These are phyloP conservation scores for Debaryomycetaceae sp. DNA, from an alignment of 1,139 yeast species.

Conservation along the genomic window DNA sequence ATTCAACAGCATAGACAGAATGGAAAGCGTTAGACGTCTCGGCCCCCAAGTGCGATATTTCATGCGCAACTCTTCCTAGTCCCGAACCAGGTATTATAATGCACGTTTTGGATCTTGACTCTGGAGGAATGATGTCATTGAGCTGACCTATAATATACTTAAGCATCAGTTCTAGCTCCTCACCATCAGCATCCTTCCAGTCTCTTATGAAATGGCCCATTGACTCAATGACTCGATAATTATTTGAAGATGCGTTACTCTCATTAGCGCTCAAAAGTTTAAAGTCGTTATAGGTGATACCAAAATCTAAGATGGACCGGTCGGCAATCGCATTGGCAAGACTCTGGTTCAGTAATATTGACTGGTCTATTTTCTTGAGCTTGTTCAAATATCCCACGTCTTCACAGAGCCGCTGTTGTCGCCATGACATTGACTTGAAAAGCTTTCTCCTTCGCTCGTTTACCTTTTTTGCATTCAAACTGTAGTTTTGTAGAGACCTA, in stretches of 20 bases:
- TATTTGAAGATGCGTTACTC: constrained; percentile 27
- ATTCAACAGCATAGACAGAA: constrained; percentile 67
- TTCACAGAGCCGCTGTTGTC: constrained; percentile 53
- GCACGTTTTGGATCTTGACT: constrained; percentile 32
- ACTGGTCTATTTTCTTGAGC: constrained; percentile 42
- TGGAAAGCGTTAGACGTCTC: constrained; percentile 16
- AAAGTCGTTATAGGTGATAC: constrained; percentile 34
- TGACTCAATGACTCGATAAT: constrained; percentile 63
- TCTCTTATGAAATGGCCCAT: constrained; percentile 73
- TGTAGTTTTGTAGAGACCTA: constrained; percentile 47
- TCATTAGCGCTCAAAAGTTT: constrained; percentile 26
- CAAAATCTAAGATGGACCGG: constrained; percentile 35
- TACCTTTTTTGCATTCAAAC: constrained; percentile 33
- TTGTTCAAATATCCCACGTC: constrained; percentile 56
- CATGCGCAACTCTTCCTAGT: constrained; percentile 67
- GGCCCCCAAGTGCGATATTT: constrained; percentile 39
- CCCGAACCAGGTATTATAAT: constrained; percentile 80
- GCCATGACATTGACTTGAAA: constrained; percentile 49
- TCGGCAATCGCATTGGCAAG: constrained; percentile 45
- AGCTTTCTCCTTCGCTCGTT: constrained; percentile 45
- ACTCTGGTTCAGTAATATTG: constrained; percentile 42
- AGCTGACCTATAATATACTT: constrained; percentile 42
- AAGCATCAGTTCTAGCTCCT: constrained; percentile 52
- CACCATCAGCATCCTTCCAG: constrained; percentile 49
- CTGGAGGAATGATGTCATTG: constrained; percentile 20